Base-by-base conservation (phyloP, 2,329 filamentous ascomycete genomes). In the Botrytis cinerea region DNA sequence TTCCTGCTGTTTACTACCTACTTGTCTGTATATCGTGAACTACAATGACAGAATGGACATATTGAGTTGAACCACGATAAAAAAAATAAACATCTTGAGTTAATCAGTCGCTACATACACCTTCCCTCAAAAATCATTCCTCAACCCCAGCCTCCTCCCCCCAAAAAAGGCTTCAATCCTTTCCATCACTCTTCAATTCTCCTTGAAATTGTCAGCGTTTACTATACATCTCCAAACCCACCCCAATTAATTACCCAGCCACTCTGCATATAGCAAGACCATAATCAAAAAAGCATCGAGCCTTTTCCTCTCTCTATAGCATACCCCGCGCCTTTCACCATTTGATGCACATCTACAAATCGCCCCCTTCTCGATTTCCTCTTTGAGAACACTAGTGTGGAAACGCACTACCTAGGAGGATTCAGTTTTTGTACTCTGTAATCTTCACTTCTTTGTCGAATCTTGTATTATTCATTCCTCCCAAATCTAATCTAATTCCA, bases 181-280 rank as follows among this genome's bases (percentile, higher is more conserved):
- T 35, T 35, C 35, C 35, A 35, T 35, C 35, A 35, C 35, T 4
- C 35, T 6, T 35, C 35, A 35, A 35, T 35, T 35, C 5, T 35
- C 35, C 35, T 35, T 35, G 0, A 7, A n/a, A 16, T 14, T 16
- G 25, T 10, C 25, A 51, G 48, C 48, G 0, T n/a, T 7, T n/a
- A 54, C 6, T 8, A n/a, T 28, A 54, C 14, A 54, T 18, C 51
- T 54, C 16, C 51, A 28, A 28, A 16, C 3, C 14, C 12, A 16
- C 25, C 0, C 51, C 14, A 28, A 2, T 6, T 7, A 5, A 7
- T 8, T 8, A 54, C 14, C 2, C 4, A n/a, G 10, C 2, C 2
- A 51, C 25, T 14, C 4, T 51, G 0, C 12, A 14, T n/a, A n/a
- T n/a, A 51, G 10, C 14, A 51, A 25, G 14, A 4, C 5, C 22